These are phyloP conservation scores for Myxozyma melibiosi DNA, from an alignment of 805 yeast genomes.

Conservation along the genomic window DNA sequence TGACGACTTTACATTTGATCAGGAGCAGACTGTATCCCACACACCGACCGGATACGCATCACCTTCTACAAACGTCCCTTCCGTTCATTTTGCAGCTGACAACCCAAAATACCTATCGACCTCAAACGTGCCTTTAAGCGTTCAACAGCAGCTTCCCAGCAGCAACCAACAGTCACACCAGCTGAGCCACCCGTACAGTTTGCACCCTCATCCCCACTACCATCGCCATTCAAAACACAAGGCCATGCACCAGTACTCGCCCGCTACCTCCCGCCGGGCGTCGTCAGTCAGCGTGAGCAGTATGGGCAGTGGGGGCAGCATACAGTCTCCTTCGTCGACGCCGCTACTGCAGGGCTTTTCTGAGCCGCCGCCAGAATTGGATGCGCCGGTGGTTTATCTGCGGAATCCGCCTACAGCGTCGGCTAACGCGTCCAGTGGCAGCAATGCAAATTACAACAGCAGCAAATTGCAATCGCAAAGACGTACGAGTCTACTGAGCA, in stretches of 20 bases:
- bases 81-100: background rate
- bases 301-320: constrained; percentile 15
- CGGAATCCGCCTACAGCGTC: background rate
- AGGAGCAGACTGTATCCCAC: background rate
- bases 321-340: background rate
- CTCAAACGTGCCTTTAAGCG: constrained; percentile 3
- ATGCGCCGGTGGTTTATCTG: constrained; percentile 1
- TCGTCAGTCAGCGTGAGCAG: constrained; percentile 22
- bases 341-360: background rate
- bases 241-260: constrained; percentile 31
- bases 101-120: background rate
- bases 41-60: background rate
- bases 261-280: constrained; percentile 26
- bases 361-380: background rate
- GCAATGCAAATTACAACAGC: background rate
- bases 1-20: background rate
- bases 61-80: background rate
- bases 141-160: constrained; percentile 7
- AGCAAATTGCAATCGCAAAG: background rate
- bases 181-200: constrained; percentile 14
- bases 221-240: constrained; percentile 24
- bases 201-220: constrained; percentile 29
- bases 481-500: constrained; percentile 4
- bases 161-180: constrained; percentile 2
- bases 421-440: background rate